Base-by-base conservation (phyloP, 83 land plant genomes). In the Picea abies region DNA sequence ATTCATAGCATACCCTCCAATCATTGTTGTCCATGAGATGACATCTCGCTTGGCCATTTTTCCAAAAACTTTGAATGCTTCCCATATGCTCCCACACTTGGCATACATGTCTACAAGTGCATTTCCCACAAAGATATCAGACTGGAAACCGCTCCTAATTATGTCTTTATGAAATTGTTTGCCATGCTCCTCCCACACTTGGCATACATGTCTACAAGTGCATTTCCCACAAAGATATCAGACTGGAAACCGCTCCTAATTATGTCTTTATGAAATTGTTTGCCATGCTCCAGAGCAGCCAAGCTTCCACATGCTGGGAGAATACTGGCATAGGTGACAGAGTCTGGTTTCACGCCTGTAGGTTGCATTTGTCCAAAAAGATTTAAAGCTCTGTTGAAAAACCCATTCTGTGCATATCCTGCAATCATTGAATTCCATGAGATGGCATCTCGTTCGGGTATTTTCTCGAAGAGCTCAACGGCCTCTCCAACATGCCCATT, bases 1-100 rank as follows among this genome's bases (percentile, higher is more conserved):
- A 76, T 81, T 67, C 58, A 70, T 85, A 12, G 86, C 83, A 64
- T 85, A 85, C 19, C 79, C 68, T 77, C 26, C 79, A 56, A 83
- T 83, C 80, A 83, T 78, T 7, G 84, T 39, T n/a, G 78, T 83
- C 84, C 70, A 77, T 0, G 84, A 64, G 39, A 83, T 67, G 49
- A 77, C 72, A 78, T 83, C 80, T 66, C 58, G 75, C 2, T 66
- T 37, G 16, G 65, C 17, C 3, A 84, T 49, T 69, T 22, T 60
- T 23, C 52, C 80, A 60, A 85, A 85, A 63, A 85, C 80, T 65
- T 14, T 47, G 63, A 2, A 29, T 35, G 86, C 86, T 23, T 76
- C 83, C 10, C 25, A 22, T 8, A 66, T 22, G 29, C 17, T 66
- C 25, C 20, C 15, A 77, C 19, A 44, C 6, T 77, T 47, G n/a